Evolutionary conservation across 2,329 filamentous ascomycete genomes (phyloP).

Genomic region (Neocatenulostroma microsporum): DNA sequence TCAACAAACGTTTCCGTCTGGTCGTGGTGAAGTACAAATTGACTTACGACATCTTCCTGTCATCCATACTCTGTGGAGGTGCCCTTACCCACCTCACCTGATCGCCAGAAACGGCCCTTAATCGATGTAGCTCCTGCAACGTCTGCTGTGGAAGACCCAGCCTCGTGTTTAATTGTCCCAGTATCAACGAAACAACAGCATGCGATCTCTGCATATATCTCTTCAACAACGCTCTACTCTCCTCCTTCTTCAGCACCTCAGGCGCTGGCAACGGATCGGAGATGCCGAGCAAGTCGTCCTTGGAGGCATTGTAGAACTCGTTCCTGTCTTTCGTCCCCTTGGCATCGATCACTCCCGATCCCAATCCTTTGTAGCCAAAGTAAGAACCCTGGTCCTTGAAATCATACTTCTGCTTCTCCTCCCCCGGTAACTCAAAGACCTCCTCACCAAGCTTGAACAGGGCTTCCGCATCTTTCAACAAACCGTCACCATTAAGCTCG

Average conservation of each 20-base stretch:
- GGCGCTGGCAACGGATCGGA: slow-evolving; percentile 37
- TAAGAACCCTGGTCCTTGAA: slow-evolving; percentile 44
- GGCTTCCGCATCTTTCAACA: slow-evolving; percentile 38
- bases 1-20: too few relatives aligned
- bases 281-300: slow-evolving; percentile 45
- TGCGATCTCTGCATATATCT: slow-evolving; percentile 41
- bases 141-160: slow-evolving; percentile 36
- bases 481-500: slow-evolving; percentile 16
- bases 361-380: slow-evolving; percentile 39
- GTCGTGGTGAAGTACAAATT: too few relatives aligned
- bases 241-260: slow-evolving; percentile 29
- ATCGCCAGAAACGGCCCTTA: slow-evolving; percentile 38
- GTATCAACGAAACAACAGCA: slow-evolving; percentile 37
- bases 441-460: slow-evolving; percentile 40
- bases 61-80: slow-evolving; percentile 37
- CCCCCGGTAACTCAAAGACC: slow-evolving; percentile 41
- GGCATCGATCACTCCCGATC: slow-evolving; percentile 36
- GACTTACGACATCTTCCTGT: slow-evolving; percentile 33
- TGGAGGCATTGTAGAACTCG: slow-evolving; percentile 49
- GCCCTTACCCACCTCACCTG: slow-evolving; percentile 47
- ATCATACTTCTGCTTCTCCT: slow-evolving; percentile 50
- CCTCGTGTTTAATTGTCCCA: slow-evolving; percentile 37
- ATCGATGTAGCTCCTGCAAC: slow-evolving; percentile 39
- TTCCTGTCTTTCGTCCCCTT: slow-evolving; percentile 44
- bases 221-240: slow-evolving; percentile 30